These are phyloP conservation scores for Citrus reticulata DNA, from an alignment of 345 rosid species.

Conservation along the genomic window DNA sequence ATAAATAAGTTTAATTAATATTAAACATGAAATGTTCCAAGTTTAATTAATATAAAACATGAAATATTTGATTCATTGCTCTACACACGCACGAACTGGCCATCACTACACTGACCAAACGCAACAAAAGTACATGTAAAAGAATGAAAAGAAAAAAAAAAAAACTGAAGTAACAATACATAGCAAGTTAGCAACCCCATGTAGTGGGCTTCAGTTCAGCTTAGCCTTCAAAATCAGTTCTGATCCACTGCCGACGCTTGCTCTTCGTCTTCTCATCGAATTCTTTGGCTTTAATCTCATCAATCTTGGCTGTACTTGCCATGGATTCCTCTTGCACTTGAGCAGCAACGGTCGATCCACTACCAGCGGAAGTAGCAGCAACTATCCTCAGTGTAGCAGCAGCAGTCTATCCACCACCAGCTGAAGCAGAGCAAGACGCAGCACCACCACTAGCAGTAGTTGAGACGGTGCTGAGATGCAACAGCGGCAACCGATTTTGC, in stretches of 20 bases:
- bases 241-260: constrained; percentile 44
- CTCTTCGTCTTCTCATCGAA: constrained; percentile 40
- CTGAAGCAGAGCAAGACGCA: no score
- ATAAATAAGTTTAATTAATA: no score
- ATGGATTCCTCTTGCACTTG: constrained; percentile 47
- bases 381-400: no score
- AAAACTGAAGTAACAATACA: neutral
- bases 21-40: no score
- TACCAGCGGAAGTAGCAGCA: no score
- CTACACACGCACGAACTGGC: constrained; percentile 6
- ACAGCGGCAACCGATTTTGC: no score
- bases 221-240: constrained; percentile 52
- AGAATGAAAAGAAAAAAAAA: neutral
- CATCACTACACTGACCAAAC: constrained; percentile 32
- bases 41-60: no score
- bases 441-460: no score
- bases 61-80: no score
- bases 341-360: neutral
- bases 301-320: constrained; percentile 37
- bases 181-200: neutral
- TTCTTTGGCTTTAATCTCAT: constrained; percentile 35
- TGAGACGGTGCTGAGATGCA: no score
- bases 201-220: no score
- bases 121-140: neutral
- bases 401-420: no score